Conservation (phyloP, 192 early-diverging fungal species). For the Rhizophagus prolifer region DNA sequence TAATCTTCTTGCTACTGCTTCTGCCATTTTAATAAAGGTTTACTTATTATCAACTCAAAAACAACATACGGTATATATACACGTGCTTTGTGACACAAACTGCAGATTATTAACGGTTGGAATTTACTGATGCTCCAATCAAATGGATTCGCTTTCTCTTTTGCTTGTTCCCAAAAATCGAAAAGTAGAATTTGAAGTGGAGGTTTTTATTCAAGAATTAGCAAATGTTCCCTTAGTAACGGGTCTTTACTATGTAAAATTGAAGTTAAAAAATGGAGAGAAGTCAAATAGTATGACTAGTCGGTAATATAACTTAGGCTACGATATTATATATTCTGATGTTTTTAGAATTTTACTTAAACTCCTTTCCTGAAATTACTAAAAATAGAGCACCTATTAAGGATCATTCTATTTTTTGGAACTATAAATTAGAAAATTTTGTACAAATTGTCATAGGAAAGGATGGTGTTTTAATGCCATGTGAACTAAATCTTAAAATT, state of each 20-base stretch:
- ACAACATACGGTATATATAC: no score
- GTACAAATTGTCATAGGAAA: constrained; percentile 67
- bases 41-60: no score
- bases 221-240: constrained; percentile 78
- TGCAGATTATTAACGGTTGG: no score
- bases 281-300: constrained; percentile 36
- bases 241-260: constrained; percentile 81
- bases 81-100: no score
- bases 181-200: constrained; percentile 65
- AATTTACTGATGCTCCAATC: neutral
- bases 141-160: constrained; percentile 50
- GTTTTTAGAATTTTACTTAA: neutral
- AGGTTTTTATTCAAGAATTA: constrained; percentile 69
- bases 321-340: neutral
- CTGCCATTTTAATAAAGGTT: constrained; percentile 35
- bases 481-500: constrained; percentile 70
- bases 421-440: constrained; percentile 50
- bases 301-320: constrained; percentile 29
- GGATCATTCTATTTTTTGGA: constrained; percentile 65
- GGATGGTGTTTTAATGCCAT: constrained; percentile 72
- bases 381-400: constrained; percentile 46
- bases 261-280: constrained; percentile 58
- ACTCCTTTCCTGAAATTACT: neutral
- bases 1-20: constrained; percentile 55
- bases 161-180: constrained; percentile 72